Evolutionary conservation across 305 asterid species (phyloP).

Genomic region (Caryopteris hybrid): DNA sequence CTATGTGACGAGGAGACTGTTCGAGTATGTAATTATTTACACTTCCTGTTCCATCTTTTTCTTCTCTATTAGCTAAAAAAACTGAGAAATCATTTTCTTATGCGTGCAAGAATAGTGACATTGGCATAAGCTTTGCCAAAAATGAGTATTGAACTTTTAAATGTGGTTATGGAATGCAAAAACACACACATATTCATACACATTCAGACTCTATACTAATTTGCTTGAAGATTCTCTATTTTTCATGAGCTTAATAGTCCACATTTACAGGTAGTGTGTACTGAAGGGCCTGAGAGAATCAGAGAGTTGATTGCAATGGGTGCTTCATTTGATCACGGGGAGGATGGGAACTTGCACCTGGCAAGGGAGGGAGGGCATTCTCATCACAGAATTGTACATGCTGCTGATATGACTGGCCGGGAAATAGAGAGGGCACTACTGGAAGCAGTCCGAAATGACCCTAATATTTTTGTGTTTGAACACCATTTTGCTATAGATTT

Average conservation of each 20-base stretch:
- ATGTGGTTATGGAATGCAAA: neutral
- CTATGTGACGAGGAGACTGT: conserved; percentile 97
- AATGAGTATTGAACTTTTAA: neutral
- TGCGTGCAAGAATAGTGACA: neutral
- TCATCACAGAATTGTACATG: conserved; percentile 91
- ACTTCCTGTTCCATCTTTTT: neutral
- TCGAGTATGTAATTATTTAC: conserved; percentile 53
- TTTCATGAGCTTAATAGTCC: conserved; percentile 14
- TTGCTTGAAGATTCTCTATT: neutral
- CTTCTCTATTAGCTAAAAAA: conserved; percentile 14
- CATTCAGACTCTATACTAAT: neutral
- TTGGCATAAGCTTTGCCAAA: neutral
- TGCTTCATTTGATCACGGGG: conserved; percentile 96
- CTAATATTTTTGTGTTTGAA: conserved; percentile 73
- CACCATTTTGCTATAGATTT: conserved; percentile 96
- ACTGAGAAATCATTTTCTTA: neutral
- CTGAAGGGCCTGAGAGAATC: conserved; percentile 98
- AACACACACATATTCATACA: neutral
- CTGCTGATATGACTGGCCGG: conserved; percentile 98
- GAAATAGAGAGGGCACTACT: conserved; percentile 93
- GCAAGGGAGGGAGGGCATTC: conserved; percentile 99
- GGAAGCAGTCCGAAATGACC: conserved; percentile 86
- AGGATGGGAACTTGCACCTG: conserved; percentile 92
- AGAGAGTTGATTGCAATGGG: conserved; percentile 96
- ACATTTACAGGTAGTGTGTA: conserved; percentile 79